Evolutionary conservation across 129 eudicot species (phyloP).

Genomic region (Arctium lappa): DNA sequence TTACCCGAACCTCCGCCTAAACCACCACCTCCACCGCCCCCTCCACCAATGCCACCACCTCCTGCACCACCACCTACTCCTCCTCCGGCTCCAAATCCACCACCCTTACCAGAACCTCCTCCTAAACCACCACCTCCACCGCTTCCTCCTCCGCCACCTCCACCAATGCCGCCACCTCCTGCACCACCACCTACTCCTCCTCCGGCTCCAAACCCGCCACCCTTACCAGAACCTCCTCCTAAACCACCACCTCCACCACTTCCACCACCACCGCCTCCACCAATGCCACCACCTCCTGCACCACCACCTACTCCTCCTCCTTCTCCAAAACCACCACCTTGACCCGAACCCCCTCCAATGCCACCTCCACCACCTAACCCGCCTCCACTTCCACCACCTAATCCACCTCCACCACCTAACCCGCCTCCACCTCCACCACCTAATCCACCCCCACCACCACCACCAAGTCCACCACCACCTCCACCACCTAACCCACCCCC

Average conservation of each 20-base stretch:
- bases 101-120: constrained; percentile 46
- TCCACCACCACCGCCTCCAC: constrained; percentile 30
- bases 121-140: constrained; percentile 55
- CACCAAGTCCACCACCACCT: constrained; percentile 24
- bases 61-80: constrained; percentile 45
- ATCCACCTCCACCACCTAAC: background rate
- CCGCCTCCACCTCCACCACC: constrained; percentile 6
- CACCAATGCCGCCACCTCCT: constrained; percentile 27
- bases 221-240: constrained; percentile 29
- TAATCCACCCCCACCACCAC: background rate
- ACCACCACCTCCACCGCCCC: constrained; percentile 44
- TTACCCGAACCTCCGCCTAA: constrained; percentile 36
- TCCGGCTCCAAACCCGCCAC: constrained; percentile 22
- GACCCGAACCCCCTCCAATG: constrained; percentile 23
- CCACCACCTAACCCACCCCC: constrained; percentile 24
- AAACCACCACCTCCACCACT: constrained; percentile 19
- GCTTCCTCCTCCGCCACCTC: constrained; percentile 16
- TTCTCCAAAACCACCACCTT: constrained; percentile 30
- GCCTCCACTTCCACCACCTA: constrained; percentile 1
- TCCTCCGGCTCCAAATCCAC: constrained; percentile 55
- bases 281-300: constrained; percentile 31
- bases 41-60: constrained; percentile 34
- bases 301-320: constrained; percentile 28
- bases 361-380: constrained; percentile 30
- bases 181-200: constrained; percentile 26